phyloP scores from a whole-genome alignment of 192 early-diverging fungal species.

The Kickxella alabastrina region DNA sequence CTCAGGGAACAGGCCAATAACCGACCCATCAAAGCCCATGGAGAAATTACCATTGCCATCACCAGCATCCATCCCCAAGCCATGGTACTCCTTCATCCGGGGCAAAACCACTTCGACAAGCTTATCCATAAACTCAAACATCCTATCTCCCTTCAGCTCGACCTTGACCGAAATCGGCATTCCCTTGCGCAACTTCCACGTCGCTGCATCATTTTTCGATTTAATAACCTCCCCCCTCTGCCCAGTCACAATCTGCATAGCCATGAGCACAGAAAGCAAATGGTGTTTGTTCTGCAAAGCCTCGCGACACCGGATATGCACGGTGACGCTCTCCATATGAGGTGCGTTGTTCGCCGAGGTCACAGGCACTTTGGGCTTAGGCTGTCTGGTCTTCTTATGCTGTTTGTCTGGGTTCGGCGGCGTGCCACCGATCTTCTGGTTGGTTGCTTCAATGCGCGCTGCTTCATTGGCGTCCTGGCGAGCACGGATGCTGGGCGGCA shows the following conservation, averaged over 20 bases:
- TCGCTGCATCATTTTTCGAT: conserved; percentile 72
- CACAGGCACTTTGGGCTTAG: conserved; percentile 56
- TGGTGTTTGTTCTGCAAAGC: conserved; percentile 85
- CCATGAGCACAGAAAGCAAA: conserved; percentile 86
- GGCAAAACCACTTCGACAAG: conserved; percentile 92
- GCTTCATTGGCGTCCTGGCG: conserved; percentile 31
- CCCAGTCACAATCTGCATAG: conserved; percentile 84
- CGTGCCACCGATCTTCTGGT: conserved; percentile 16
- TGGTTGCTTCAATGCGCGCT: conserved; percentile 23
- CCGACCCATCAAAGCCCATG: conserved; percentile 77
- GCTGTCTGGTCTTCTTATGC: conserved; percentile 41
- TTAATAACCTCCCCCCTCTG: conserved; percentile 74
- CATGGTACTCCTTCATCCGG: conserved; percentile 86
- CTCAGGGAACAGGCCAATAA: conserved; percentile 91
- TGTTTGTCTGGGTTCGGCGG: conserved; percentile 50
- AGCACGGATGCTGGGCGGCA: conserved; percentile 55
- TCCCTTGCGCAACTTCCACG: conserved; percentile 83
- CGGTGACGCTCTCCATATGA: conserved; percentile 63
- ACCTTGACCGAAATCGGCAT: conserved; percentile 90
- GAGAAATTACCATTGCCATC: conserved; percentile 81
- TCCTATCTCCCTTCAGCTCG: conserved; percentile 72
- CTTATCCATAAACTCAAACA: conserved; percentile 95
- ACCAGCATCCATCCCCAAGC: conserved; percentile 67
- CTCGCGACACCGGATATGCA: conserved; percentile 85
- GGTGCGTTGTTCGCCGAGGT: conserved; percentile 65